Base-by-base conservation (phyloP, 2,329 filamentous ascomycete species). In the Camptophora hylomeconis region DNA sequence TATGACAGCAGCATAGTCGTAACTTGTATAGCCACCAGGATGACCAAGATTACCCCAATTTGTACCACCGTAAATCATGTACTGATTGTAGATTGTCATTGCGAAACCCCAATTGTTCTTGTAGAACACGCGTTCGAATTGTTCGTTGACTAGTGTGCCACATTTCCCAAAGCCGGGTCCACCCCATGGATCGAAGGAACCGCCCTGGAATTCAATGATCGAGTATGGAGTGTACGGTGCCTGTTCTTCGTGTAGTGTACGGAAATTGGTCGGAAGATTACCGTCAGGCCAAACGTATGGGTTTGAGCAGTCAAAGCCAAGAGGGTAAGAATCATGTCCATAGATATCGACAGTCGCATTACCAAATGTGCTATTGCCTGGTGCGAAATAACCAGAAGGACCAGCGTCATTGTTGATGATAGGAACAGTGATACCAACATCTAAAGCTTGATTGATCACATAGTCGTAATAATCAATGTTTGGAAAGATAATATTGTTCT, bases 11-110 rank as follows among this genome's bases (percentile, higher is more conserved):
- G 68, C 66, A 41, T 73, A 75, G 42, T 75, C 69, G 43, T 75
- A 75, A 3, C 60, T 66, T 0, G 61, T 63, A 41, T 70, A 71
- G 35, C 71, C 67, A 26, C 70, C 69, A 0, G 63, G 65, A 40
- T 82, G 71, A 0, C 80, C 77, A 4, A 82, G 52, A 37, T 83
- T 86, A 0, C 80, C 80, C 81, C 80, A 87, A 47, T 87, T 89
- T 0, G 80, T 86, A 5, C 80, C 81, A 9, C 81, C 81, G 40
- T 51, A 40, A 46, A 73, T 72, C 80, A 86, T 86, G 49, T 84
- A 86, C 1, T 82, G 46, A 41, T 75, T 84, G 33, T 83, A 58
- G 5, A 87, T 69, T 0, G 68, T 72, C 3, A 75, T 66, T 0
- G 72, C 75, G 10, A 75, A 69, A 20, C 71, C 70, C 29, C 75